These are phyloP conservation scores for Zygoascus tannicola DNA, from an alignment of 805 yeast species.

Conservation along the genomic window DNA sequence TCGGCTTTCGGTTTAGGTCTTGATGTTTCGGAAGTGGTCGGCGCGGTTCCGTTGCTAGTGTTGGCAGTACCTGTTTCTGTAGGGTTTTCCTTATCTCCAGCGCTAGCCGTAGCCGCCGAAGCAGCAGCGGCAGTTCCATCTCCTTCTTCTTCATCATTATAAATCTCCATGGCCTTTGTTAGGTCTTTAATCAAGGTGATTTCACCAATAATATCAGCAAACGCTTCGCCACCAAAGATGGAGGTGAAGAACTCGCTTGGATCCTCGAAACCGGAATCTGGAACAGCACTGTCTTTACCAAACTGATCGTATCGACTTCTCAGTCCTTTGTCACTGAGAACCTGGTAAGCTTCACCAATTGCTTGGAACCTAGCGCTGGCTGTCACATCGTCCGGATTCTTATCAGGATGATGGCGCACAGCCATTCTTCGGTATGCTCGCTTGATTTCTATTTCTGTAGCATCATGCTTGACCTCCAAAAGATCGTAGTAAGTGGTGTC, in stretches of 20 bases:
- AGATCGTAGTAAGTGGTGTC: slow-evolving; percentile 84
- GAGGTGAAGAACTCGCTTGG: slow-evolving; percentile 75
- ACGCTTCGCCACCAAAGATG: slow-evolving; percentile 90
- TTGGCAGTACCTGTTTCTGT: slow-evolving; percentile 3
- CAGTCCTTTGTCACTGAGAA: slow-evolving; percentile 61
- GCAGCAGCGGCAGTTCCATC: slow-evolving; percentile 4
- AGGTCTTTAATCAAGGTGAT: slow-evolving; percentile 68
- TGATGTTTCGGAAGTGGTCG: neutral
- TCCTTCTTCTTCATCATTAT: slow-evolving; percentile 36
- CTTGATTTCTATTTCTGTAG: slow-evolving; percentile 75
- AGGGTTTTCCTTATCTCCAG: slow-evolving; percentile 6
- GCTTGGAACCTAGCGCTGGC: slow-evolving; percentile 84
- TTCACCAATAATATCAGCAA: slow-evolving; percentile 77
- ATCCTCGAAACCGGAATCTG: slow-evolving; percentile 66
- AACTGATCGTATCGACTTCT: slow-evolving; percentile 71
- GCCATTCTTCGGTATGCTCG: slow-evolving; percentile 91
- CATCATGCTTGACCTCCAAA: slow-evolving; percentile 57
- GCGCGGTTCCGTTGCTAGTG: slow-evolving; percentile 3
- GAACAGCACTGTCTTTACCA: slow-evolving; percentile 70
- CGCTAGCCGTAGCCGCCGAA: slow-evolving; percentile 4
- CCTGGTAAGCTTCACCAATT: slow-evolving; percentile 45
- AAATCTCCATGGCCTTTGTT: slow-evolving; percentile 48
- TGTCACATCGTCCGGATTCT: slow-evolving; percentile 86
- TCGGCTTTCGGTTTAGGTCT: neutral
- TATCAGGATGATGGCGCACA: slow-evolving; percentile 87